phyloP scores from a whole-genome alignment of 2,329 filamentous ascomycete genomes.

The Stemphylium vesicarium region DNA sequence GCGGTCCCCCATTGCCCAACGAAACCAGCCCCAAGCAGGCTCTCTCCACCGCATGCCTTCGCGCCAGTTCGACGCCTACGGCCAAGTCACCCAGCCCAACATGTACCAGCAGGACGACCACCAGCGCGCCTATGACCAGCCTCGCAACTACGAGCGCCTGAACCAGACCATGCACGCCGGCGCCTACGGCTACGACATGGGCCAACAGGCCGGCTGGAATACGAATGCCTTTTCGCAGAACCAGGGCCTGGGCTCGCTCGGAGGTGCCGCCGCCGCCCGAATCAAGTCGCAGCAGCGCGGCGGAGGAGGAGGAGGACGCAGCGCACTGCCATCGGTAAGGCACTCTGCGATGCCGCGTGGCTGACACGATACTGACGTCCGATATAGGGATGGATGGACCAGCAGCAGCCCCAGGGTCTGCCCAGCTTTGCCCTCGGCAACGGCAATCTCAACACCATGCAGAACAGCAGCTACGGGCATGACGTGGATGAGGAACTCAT shows the following conservation, averaged over 20 bases:
- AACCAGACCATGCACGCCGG: conserved; percentile 64
- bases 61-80: conserved; percentile 77
- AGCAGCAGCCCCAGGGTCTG: conserved; percentile 48
- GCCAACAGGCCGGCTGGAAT: conserved; percentile 78
- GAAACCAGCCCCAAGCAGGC: conserved; percentile 63
- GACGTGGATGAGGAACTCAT: conserved; percentile 85
- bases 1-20: conserved; percentile 77
- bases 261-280: conserved; percentile 57
- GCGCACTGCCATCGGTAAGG: conserved; percentile 76
- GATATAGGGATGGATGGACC: conserved; percentile 67
- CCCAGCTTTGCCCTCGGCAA: conserved; percentile 51
- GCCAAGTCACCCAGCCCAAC: conserved; percentile 65
- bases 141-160: conserved; percentile 66
- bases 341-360: not conserved
- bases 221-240: conserved; percentile 73
- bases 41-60: conserved; percentile 74
- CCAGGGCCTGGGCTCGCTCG: conserved; percentile 67
- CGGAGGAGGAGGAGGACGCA: conserved; percentile 51
- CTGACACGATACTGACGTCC: conserved; percentile 7
- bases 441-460: conserved; percentile 37
- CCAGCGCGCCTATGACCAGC: conserved; percentile 55
- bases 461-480: conserved; percentile 55
- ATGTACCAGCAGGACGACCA: conserved; percentile 75
- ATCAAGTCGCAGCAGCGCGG: conserved; percentile 61
- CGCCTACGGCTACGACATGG: conserved; percentile 72